phyloP scores from a whole-genome alignment of 345 rosid species.

The Murraya koenigii region DNA sequence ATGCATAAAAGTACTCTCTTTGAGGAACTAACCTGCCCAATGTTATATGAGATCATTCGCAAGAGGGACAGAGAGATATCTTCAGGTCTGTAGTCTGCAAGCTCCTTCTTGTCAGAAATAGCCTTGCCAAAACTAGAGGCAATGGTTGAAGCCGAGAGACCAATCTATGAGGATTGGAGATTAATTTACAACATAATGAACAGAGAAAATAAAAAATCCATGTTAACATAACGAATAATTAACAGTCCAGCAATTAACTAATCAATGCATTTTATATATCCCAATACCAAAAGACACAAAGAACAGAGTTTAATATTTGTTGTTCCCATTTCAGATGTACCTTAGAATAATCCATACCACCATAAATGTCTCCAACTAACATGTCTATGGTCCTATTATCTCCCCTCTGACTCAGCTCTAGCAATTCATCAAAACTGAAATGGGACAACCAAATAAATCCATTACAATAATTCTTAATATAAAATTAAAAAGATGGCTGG shows the following conservation, averaged over 20 bases:
- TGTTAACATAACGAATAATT: background rate
- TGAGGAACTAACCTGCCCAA: slow-evolving; percentile 72
- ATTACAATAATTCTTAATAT: background rate
- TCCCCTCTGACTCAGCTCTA: slow-evolving; percentile 96
- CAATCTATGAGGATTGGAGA: slow-evolving; percentile 50
- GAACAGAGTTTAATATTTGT: background rate
- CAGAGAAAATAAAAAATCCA: background rate
- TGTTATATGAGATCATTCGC: slow-evolving; percentile 98
- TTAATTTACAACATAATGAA: background rate
- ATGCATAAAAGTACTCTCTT: background rate
- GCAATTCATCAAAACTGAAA: slow-evolving; percentile 87
- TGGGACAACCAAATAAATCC: slow-evolving; percentile 14
- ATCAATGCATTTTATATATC: background rate
- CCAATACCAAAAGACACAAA: background rate
- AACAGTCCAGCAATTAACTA: background rate
- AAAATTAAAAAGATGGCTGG: background rate
- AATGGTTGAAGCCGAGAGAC: slow-evolving; percentile 95
- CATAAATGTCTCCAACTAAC: slow-evolving; percentile 99
- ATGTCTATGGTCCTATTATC: slow-evolving; percentile 89
- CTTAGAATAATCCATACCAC: slow-evolving; percentile 94
- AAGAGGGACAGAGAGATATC: slow-evolving; percentile 93
- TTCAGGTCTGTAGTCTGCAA: slow-evolving; percentile 89
- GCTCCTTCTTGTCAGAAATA: slow-evolving; percentile 89
- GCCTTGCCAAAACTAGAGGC: slow-evolving; percentile 99
- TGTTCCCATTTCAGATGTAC: slow-evolving; percentile 30